phyloP scores from a whole-genome alignment of 768 basidiomycete species.

The Dacryopinax primogenitus region DNA sequence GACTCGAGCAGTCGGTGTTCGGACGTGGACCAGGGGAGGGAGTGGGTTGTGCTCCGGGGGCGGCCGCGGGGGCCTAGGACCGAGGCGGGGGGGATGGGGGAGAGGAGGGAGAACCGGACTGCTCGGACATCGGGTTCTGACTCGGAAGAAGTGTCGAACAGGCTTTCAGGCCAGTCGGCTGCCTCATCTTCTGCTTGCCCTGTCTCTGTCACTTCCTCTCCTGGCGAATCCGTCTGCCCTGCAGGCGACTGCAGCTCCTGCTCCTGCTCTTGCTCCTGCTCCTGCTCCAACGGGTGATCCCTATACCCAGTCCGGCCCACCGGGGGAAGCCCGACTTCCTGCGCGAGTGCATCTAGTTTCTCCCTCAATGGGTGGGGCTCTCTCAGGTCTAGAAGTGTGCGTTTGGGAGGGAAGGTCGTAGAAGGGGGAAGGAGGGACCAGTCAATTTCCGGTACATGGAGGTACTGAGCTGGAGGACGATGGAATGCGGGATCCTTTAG shows the following conservation, averaged over 20 bases:
- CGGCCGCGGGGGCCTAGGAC: neutral
- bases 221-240: neutral
- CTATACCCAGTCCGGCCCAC: neutral
- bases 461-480: neutral
- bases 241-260: neutral
- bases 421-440: neutral
- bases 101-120: neutral
- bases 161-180: neutral
- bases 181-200: neutral
- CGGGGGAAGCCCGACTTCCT: neutral
- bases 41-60: neutral
- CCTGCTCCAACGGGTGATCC: neutral
- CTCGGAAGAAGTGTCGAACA: neutral
- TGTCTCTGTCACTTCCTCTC: neutral
- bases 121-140: neutral
- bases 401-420: neutral
- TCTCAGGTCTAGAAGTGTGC: neutral
- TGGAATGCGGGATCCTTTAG: neutral
- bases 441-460: neutral
- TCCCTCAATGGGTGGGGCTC: neutral
- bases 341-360: neutral
- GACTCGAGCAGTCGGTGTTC: neutral
- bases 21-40: neutral
- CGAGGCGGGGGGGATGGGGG: neutral
- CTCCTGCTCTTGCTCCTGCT: neutral